Base-by-base conservation (phyloP, 1,284 basidiomycete species). In the Schizophyllum commune region DNA sequence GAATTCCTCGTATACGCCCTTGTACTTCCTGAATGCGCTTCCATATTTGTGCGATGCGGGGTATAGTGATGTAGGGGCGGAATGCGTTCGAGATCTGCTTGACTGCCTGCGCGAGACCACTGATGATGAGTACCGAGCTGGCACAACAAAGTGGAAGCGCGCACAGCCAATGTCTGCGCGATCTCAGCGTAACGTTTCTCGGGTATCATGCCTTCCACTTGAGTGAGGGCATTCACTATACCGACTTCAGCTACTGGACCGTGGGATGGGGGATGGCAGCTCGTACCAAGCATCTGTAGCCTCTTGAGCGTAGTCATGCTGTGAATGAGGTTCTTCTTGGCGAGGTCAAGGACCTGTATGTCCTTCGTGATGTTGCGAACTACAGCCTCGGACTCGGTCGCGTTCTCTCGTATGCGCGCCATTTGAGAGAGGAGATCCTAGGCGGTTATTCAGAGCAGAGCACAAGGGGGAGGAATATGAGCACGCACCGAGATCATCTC, bases 301-400 rank as follows among this genome's bases (percentile, higher is more conserved):
- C 94, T 78, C 73, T 94, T 96, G 65, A 98, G 75, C 1, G 88
- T 91, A 4, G 92, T 96, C 84, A 99, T 95, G 68, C 92, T 94
- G 22, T 84, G 77, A 22, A 91, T 89, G 56, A 96, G 81, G 70
- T 99, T 98, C 75, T 88, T 89, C 81, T 99, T 99, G 33, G 95
- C 96, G 34, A 92, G 79, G 72, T 99, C 97, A 34, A 99, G 81
- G 5, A 91, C 86, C 71, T 98, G 94, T 61, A 99, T 98, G 72
- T 99, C 97, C 66, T 93, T 89, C 5, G 97, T 99, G 68, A 99
- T 97, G 64, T 94, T 88, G 62, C 91, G 84, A 39, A 99, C 97
- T 56, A 98, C 94, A 1, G 92, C 93, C 72, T 99, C 96, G 11
- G 94, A 95, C 72, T 98, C 95, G 0, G 92, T 91, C 0, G 95